Evolutionary conservation across 2,329 filamentous ascomycete species (phyloP).

Genomic region (Trichoderma oligosporum): DNA sequence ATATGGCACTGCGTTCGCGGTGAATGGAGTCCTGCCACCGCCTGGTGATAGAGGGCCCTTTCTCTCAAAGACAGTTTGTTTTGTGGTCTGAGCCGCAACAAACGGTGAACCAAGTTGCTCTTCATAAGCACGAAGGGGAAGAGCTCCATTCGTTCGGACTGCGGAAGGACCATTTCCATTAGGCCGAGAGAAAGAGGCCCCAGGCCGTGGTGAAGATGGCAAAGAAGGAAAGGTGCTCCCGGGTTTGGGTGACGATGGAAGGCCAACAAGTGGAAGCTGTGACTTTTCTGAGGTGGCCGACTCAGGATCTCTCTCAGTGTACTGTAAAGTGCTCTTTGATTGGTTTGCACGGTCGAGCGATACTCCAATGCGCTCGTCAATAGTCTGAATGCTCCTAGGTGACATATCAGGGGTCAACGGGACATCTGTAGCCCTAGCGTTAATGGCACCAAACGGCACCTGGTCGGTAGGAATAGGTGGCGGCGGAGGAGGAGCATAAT

Average conservation of each 20-base stretch:
- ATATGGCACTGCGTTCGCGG: constrained; percentile 63
- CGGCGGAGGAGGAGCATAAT: constrained; percentile 55
- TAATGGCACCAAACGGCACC: constrained; percentile 33
- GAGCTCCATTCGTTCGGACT: constrained; percentile 52
- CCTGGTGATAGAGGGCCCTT: constrained; percentile 51
- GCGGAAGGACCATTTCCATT: constrained; percentile 52
- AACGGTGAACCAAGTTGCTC: constrained; percentile 51
- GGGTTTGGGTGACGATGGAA: constrained; percentile 43
- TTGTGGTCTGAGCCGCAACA: constrained; percentile 47
- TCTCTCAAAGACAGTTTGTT: constrained; percentile 63
- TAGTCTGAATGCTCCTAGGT: constrained; percentile 44
- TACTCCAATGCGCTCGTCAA: constrained; percentile 53
- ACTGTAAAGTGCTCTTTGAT: constrained; percentile 38
- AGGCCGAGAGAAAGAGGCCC: constrained; percentile 46
- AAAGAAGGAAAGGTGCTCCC: constrained; percentile 36
- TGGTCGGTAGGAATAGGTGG: constrained; percentile 53
- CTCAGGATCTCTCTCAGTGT: constrained; percentile 45
- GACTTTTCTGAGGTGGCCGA: constrained; percentile 53
- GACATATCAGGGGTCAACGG: constrained; percentile 36
- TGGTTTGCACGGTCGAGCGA: constrained; percentile 35
- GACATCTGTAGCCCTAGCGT: constrained; percentile 26
- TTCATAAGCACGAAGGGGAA: constrained; percentile 61
- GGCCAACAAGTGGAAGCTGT: constrained; percentile 48
- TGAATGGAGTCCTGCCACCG: constrained; percentile 59
- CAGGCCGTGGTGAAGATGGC: constrained; percentile 50